Conservation (phyloP, 768 basidiomycete genomes). For the Gloeopeniophorella convolvens region DNA sequence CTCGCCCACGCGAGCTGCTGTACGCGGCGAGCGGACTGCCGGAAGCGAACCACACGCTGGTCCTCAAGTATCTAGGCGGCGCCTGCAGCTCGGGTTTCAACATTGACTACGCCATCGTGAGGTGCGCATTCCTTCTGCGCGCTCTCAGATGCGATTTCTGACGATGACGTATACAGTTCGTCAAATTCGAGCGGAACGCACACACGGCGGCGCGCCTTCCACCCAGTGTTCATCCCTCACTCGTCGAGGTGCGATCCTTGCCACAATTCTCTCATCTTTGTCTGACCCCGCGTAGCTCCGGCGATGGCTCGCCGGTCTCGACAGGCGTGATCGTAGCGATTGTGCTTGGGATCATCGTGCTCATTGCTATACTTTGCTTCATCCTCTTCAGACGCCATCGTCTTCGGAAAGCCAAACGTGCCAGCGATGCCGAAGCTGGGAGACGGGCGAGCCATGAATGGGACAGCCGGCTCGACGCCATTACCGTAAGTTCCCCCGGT, state of each 20-base stretch:
- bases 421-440: background rate
- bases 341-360: background rate
- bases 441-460: background rate
- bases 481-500: background rate
- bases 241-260: too few relatives aligned
- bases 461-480: background rate
- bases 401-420: background rate
- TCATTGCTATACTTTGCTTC: slow-evolving; percentile 2
- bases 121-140: background rate
- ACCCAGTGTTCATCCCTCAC: too few relatives aligned
- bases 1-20: background rate
- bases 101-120: slow-evolving; percentile 1
- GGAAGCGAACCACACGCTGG: background rate
- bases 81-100: too few relatives aligned
- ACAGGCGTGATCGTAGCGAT: background rate
- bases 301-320: background rate
- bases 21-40: background rate
- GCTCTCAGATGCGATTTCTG: too few relatives aligned
- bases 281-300: too few relatives aligned
- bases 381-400: background rate
- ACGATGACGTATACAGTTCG: background rate
- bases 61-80: background rate
- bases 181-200: background rate
- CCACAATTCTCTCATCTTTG: too few relatives aligned
- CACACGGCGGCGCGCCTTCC: too few relatives aligned